Evolutionary conservation across 805 yeast genomes (phyloP), one percentile per base, ranked within the genome.

Genomic region (Maudiozyma pseudohumilis): DNA sequence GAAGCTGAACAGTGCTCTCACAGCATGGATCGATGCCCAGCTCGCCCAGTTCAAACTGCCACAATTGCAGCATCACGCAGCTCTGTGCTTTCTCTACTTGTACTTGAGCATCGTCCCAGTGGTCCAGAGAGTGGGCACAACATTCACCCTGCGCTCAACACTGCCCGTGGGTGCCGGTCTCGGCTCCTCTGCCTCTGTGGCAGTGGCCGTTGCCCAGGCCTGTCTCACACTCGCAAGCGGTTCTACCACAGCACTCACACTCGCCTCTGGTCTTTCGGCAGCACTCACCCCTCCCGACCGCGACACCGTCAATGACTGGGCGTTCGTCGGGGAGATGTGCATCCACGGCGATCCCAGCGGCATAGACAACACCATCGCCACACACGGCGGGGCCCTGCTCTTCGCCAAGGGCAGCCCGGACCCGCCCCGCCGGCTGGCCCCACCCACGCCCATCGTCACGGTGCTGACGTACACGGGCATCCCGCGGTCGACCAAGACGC

Each of bases 331-430:
- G 27, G 98, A 92, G 59, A 81, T 80, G 55, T 86, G 96, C 55
- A 83, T 88, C 48, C 97, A 89, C 55, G 97, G 97, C 2, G 87
- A 83, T 49, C 98, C 98, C 7, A 80, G 94, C 15, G 98, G 98
- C 10, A 86, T 92, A 37, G 98, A 92, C 58, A 92, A 92, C 54
- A 87, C 96, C 0, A 96, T 89, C 34, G 94, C 97, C 2, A 82
- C 96, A 0, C 79, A 78, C 48, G 98, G 98, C 17, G 96, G 96
- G 33, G 97, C 97, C 0, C 95, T 92, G 1, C 68, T 80, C 75
- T 89, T 78, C 61, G 89, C 82, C 61, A 73, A 94, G 32, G 38
- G 33, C 5, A 22, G 48, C 47, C 29, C 44, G 36, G 35, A 51
- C 64, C 56, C 43, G 42, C 16, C 48, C 13, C 11, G 20, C 3